Conservation (phyloP, 805 yeast genomes). For the Pichia kluyveri region DNA sequence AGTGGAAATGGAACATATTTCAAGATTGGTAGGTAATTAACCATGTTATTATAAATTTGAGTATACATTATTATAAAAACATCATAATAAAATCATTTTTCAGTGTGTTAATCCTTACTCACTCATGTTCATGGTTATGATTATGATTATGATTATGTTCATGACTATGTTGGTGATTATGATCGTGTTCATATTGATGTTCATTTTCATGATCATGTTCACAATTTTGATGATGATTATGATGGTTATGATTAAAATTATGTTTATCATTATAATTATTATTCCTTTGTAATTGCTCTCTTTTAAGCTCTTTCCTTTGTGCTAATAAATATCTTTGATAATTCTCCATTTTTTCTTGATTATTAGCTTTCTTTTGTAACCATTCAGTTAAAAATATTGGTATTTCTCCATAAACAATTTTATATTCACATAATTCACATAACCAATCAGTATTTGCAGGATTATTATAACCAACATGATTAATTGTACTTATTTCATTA, state of each 20-base stretch:
- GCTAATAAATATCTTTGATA: constrained; percentile 10
- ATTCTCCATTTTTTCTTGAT: constrained; percentile 23
- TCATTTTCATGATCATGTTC: not conserved
- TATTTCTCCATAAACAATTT: constrained; percentile 35
- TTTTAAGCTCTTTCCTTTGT: constrained; percentile 11
- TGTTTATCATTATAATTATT: not conserved
- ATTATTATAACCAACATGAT: constrained; percentile 1
- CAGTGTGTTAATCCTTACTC: no score
- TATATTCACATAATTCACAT: constrained; percentile 44
- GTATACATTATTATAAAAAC: no score
- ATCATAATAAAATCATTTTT: not conserved
- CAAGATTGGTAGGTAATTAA: not conserved
- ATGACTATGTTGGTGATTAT: not conserved
- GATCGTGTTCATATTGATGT: not conserved
- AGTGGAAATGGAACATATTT: not conserved
- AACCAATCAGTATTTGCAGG: constrained; percentile 11
- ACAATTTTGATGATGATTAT: not conserved
- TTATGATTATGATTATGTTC: not conserved
- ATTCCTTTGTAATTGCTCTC: constrained; percentile 3
- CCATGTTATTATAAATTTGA: no score
- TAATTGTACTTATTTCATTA: not conserved
- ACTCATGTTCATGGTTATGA: not conserved
- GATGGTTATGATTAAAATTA: not conserved
- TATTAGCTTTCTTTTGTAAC: constrained; percentile 29
- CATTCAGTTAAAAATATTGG: constrained; percentile 38